A percentile compares a stretch with the other conserved stretches of the same genome.
These are phyloP conservation scores for Penicillium salamii DNA, from an alignment of 495 filamentous ascomycete species.

Conservation along the genomic window DNA sequence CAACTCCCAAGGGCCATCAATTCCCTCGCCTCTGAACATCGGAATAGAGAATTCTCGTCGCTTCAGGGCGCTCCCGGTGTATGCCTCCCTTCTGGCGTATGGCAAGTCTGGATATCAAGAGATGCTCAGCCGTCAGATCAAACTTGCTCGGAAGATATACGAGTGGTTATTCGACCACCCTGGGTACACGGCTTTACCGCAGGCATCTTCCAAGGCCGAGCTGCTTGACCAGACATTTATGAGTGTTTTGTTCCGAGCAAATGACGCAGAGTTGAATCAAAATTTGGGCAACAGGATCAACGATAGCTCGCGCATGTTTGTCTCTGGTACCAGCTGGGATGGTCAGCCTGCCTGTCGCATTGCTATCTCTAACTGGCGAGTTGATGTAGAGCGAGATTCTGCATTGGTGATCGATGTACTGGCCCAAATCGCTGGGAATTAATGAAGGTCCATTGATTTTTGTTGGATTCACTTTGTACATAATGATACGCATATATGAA, in stretches of 20 bases:
- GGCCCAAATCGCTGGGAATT: conserved; percentile 23
- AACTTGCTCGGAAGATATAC: conserved; percentile 66
- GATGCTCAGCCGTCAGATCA: conserved; percentile 71
- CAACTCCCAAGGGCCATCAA: conserved; percentile 31
- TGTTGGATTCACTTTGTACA: neutral
- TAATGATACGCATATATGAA: neutral
- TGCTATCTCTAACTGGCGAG: conserved; percentile 81
- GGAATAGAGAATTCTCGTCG: conserved; percentile 89
- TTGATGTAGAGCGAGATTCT: conserved; percentile 37
- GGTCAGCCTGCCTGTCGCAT: conserved; percentile 69
- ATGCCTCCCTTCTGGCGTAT: conserved; percentile 74
- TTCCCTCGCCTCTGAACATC: conserved; percentile 82
- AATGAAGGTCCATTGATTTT: neutral
- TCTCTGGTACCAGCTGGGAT: conserved; percentile 77
- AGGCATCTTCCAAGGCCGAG: conserved; percentile 27
- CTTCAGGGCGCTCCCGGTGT: conserved; percentile 85
- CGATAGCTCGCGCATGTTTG: conserved; percentile 69
- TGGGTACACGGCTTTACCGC: conserved; percentile 66
- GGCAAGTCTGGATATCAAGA: conserved; percentile 65
- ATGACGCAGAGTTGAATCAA: conserved; percentile 61
- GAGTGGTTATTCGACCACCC: conserved; percentile 54
- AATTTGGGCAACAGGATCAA: conserved; percentile 70
- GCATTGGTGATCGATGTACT: conserved; percentile 35
- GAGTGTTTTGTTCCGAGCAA: conserved; percentile 77
- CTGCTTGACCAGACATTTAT: conserved; percentile 60